Percentiles rank a stretch among this genome's conserved stretches.
phyloP scores from a whole-genome alignment of 129 eudicot species.

The Chrysanthemum makinoi region DNA sequence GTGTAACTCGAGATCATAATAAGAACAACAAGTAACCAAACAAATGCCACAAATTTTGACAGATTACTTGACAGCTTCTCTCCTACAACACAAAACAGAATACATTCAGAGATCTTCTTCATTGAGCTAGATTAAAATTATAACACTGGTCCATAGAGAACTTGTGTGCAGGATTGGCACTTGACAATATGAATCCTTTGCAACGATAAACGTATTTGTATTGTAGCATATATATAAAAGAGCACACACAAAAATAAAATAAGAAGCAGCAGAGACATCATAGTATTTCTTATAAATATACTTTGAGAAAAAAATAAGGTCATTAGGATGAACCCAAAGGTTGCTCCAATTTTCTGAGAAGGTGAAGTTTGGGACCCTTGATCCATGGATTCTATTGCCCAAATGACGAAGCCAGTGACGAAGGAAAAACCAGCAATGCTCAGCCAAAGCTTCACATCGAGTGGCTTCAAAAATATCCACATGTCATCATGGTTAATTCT shows the following conservation, averaged over 20 bases:
- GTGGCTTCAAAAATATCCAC: constrained; percentile 40
- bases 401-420: constrained; percentile 25
- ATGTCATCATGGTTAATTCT: constrained; percentile 22
- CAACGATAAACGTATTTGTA: background rate
- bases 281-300: background rate
- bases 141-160: constrained; percentile 2
- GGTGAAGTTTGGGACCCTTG: constrained; percentile 8
- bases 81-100: constrained; percentile 5
- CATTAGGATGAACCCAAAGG: constrained; percentile 40
- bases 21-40: constrained; percentile 42
- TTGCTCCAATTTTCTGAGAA: constrained; percentile 32
- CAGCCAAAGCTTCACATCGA: constrained; percentile 38
- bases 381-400: constrained; percentile 39
- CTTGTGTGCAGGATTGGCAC: constrained; percentile 1
- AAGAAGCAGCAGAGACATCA: background rate
- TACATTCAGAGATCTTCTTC: background rate
- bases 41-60: constrained; percentile 30
- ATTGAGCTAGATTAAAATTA: background rate
- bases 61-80: constrained; percentile 33
- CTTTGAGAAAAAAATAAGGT: constrained; percentile 46
- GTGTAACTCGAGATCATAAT: constrained; percentile 49
- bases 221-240: background rate
- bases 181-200: background rate
- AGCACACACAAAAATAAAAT: background rate
- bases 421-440: constrained; percentile 21